These are phyloP conservation scores for Mycena citricolor DNA, from an alignment of 1,284 basidiomycete genomes.

Conservation along the genomic window DNA sequence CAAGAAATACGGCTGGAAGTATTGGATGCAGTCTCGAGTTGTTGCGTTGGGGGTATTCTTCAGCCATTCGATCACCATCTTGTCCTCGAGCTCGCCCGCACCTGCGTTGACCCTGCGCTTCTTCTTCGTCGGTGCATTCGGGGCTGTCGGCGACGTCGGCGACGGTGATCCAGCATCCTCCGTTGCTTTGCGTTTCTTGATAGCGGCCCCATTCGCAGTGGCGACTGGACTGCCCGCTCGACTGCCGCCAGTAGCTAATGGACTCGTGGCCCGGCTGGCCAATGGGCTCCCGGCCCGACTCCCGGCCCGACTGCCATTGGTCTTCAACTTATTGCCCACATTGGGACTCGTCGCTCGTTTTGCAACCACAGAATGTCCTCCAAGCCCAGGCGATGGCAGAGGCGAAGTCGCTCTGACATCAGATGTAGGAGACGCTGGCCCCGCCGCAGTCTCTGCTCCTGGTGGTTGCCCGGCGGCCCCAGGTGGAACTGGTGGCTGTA, in stretches of 20 bases:
- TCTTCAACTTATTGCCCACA: conserved; percentile 53
- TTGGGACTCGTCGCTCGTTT: conserved; percentile 81
- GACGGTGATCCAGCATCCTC: conserved; percentile 44
- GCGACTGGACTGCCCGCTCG: conserved; percentile 42
- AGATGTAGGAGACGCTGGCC: neutral
- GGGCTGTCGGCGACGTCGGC: conserved; percentile 33
- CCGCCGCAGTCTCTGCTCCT: no score
- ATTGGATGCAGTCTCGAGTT: conserved; percentile 73
- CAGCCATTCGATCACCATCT: conserved; percentile 72
- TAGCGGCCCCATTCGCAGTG: conserved; percentile 24
- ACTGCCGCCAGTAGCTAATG: conserved; percentile 37
- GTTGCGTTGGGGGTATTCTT: conserved; percentile 60
- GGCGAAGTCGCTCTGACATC: conserved; percentile 51
- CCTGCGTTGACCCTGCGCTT: conserved; percentile 57
- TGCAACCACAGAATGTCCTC: conserved; percentile 75
- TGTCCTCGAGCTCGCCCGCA: conserved; percentile 56
- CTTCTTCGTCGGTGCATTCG: conserved; percentile 52
- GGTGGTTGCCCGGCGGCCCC: no score
- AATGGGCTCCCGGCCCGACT: conserved; percentile 52
- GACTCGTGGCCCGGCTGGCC: conserved; percentile 41
- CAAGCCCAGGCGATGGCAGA: conserved; percentile 47
- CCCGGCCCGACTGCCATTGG: conserved; percentile 42
- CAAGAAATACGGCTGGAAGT: conserved; percentile 73
- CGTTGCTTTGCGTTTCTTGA: conserved; percentile 70
- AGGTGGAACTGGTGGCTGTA: conserved; percentile 36